Evolutionary conservation across 371 early-diverging fungal species (phyloP), one percentile per base, ranked within the genome.

Genomic region (Mucor irregularis): DNA sequence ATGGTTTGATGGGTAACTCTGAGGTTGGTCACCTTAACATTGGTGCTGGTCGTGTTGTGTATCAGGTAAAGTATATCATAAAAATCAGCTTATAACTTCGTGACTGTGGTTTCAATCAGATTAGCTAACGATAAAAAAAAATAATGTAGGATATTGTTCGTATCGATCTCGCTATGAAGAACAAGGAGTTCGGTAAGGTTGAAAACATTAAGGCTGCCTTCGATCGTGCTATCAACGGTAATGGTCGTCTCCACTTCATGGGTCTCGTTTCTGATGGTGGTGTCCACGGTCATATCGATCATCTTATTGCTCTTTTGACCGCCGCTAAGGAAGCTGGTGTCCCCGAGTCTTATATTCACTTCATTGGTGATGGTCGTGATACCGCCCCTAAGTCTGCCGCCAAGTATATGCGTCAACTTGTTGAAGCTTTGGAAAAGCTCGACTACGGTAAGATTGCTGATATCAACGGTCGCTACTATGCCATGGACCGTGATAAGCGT

Each of bases 401-500:
- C 51, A 80, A 76, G 53, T 94, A 94, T 68, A 64, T 93, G 64
- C 68, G 78, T 64, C 78, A 89, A 62, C 82, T 96, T 61, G 70
- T 82, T 46, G 86, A 88, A 44, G 83, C 82, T 50, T 69, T 88
- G 49, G 66, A 83, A 21, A 66, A 77, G 45, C 52, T 90, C 48
- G 49, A 75, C 5, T 96, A 93, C 72, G 98, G 97, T 58, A 84
- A 81, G 63, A 56, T 99, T 19, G 98, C 95, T 30, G 95, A 97
- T 33, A 84, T 99, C 35, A 83, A 87, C 19, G 99, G 99, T 28
- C 87, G 99, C 52, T 99, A 98, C 87, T 99, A 98, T 73, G 96
- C 99, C 55, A 99, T 99, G 99, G 99, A 99, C 76, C 91, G 99
- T 74, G 99, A 99, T 82, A 97, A 96, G 86, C 92, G 99, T 61